A percentile compares a stretch with the other conserved stretches of the same genome.
Conservation (phyloP, 2,329 filamentous ascomycete genomes). For the Fusarium sp. region DNA sequence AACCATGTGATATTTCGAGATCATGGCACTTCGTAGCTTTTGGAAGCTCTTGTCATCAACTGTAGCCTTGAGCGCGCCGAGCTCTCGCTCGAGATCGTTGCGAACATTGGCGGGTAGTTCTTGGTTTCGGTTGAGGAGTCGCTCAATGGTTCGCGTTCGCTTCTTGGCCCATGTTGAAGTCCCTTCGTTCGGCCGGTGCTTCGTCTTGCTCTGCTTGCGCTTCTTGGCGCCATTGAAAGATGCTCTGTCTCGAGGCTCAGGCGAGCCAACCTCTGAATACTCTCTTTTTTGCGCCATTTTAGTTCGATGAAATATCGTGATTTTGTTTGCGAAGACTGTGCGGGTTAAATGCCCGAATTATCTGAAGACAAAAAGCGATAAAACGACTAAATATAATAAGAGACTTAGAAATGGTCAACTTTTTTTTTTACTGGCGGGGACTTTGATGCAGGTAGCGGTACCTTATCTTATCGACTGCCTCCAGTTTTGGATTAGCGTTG, state of each 20-base stretch:
- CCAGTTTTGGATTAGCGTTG: conserved; percentile 33
- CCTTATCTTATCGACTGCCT: conserved; percentile 44
- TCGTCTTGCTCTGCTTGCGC: conserved; percentile 51
- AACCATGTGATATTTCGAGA: conserved; percentile 83
- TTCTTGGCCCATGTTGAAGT: conserved; percentile 74
- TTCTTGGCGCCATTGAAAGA: conserved; percentile 47
- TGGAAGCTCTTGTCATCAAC: conserved; percentile 68
- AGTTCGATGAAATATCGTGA: neutral
- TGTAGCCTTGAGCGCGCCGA: conserved; percentile 73
- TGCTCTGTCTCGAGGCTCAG: conserved; percentile 36
- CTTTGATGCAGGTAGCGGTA: conserved; percentile 14
- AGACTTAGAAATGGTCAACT: conserved; percentile 30
- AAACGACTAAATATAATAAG: neutral
- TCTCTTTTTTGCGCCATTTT: conserved; percentile 50
- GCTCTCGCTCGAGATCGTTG: conserved; percentile 76
- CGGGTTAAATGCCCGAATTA: neutral
- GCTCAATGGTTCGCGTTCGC: conserved; percentile 74
- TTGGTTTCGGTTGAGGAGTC: conserved; percentile 69
- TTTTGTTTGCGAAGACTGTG: neutral
- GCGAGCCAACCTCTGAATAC: conserved; percentile 45
- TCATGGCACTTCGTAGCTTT: conserved; percentile 75
- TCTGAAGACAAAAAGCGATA: neutral
- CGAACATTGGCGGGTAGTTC: conserved; percentile 75
- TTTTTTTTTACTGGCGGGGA: conserved; percentile 31
- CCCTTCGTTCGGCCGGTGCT: conserved; percentile 58